These are phyloP conservation scores for Neurospora sp. DNA, from an alignment of 495 filamentous ascomycete species.

Conservation along the genomic window DNA sequence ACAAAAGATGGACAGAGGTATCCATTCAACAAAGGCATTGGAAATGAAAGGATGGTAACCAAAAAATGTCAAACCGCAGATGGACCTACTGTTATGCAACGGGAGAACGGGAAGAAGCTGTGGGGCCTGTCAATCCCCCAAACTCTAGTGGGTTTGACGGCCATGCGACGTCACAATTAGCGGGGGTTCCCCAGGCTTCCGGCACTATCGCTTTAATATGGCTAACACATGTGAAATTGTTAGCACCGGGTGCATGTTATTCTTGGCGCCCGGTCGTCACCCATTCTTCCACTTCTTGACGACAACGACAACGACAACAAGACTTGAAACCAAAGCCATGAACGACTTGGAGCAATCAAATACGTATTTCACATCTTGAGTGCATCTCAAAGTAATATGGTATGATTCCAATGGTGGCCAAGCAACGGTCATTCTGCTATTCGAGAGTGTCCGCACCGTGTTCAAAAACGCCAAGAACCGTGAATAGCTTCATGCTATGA, in stretches of 20 bases:
- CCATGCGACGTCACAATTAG: background rate
- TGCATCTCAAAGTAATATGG: background rate
- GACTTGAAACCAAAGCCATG: background rate
- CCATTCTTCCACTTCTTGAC: background rate
- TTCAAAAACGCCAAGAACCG: background rate
- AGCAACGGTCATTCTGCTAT: background rate
- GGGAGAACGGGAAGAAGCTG: background rate
- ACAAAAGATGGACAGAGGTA: background rate
- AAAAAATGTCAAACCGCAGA: background rate
- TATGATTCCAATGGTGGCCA: background rate
- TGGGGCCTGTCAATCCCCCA: background rate
- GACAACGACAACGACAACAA: background rate
- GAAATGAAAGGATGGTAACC: background rate
- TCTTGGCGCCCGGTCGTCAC: background rate
- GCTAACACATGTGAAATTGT: background rate
- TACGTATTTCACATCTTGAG: background rate
- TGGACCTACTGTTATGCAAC: background rate
- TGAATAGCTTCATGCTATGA: background rate
- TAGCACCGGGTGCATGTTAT: background rate
- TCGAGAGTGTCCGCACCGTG: background rate
- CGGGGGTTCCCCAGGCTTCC: background rate
- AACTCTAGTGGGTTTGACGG: background rate
- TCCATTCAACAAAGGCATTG: background rate
- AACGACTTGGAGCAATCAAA: background rate
- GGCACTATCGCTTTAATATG: background rate